Base-by-base conservation (phyloP, 2,329 filamentous ascomycete genomes). In the Colletotrichum sansevieriae region DNA sequence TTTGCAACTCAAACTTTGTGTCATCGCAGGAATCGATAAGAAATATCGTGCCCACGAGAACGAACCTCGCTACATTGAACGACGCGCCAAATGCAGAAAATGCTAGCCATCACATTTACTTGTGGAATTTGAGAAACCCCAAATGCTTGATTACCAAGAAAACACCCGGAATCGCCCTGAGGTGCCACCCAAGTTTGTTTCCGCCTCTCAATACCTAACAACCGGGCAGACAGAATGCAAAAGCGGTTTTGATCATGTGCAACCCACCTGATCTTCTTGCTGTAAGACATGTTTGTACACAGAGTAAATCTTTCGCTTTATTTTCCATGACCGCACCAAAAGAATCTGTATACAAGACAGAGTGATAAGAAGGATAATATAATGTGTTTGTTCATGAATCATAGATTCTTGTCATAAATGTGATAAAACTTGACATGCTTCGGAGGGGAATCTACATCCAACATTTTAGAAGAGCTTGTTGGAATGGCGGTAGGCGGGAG, bases 401-500 rank as follows among this genome's bases (percentile, higher is more conserved):
- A 65, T 68, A 68, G 65, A 68, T 68, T 68, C 65, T 68, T 65
- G 55, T 68, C 65, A 56, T 68, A 65, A 54, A 68, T 60, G 65
- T 55, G 47, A 65, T 60, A 61, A 39, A 39, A 51, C 62, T 68
- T 68, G 65, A 68, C 65, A 68, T 65, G 65, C 41, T 39, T 39
- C 9, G 20, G 62, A 52, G 65, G 65, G 35, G 65, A 55, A 65
- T 65, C 62, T 65, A 68, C 62, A 68, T 68, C 65, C 44, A 60
- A 60, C 65, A 68, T 62, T 56, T 56, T 65, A 68, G 41, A 65
- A 68, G 62, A 68, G 65, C 65, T 70, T 70, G 66, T 66, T 56
- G 63, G 68, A 71, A 63, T 68, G 75, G 65, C 75, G 74, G 65
- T 75, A 74, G 72, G 77, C 78, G 7, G 47, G 47, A 55, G 52